phyloP scores from a whole-genome alignment of 805 yeast genomes.

The Saccharomycopsis synnaedendra region DNA sequence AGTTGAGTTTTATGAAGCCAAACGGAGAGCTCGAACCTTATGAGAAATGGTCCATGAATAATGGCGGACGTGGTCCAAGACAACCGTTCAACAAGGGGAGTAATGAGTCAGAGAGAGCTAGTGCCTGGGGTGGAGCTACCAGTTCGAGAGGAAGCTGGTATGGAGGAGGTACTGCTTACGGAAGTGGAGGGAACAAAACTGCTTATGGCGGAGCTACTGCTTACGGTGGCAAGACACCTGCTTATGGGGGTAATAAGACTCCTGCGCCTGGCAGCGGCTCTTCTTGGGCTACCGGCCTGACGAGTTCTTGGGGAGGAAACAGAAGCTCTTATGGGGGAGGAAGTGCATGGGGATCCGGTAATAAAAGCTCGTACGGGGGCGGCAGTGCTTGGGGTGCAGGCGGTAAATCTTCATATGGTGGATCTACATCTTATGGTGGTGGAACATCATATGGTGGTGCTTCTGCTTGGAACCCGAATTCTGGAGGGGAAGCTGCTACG shows the following conservation, averaged over 20 bases:
- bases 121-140: slow-evolving; percentile 26
- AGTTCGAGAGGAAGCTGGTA: slow-evolving; percentile 2
- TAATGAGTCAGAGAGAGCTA: slow-evolving; percentile 10
- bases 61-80: slow-evolving; percentile 14
- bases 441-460: slow-evolving; percentile 29
- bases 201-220: slow-evolving; percentile 29
- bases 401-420: slow-evolving; percentile 18
- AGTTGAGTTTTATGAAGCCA: slow-evolving; percentile 61
- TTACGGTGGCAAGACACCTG: slow-evolving; percentile 33
- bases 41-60: slow-evolving; percentile 37
- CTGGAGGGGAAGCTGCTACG: slow-evolving; percentile 19
- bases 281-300: slow-evolving; percentile 32
- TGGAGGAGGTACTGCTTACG: slow-evolving; percentile 36
- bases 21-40: slow-evolving; percentile 65
- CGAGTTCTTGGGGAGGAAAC: slow-evolving; percentile 31
- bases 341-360: slow-evolving; percentile 43
- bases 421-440: slow-evolving; percentile 15
- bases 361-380: slow-evolving; percentile 28
- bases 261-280: slow-evolving; percentile 19
- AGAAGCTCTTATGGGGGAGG: slow-evolving; percentile 24
- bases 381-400: slow-evolving; percentile 21
- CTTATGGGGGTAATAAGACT: slow-evolving; percentile 25
- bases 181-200: slow-evolving; percentile 22
- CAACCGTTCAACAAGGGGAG: slow-evolving; percentile 17
- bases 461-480: slow-evolving; percentile 26